Evolutionary conservation across 345 rosid genomes (phyloP).

Genomic region (Xanthoceras sorbifolium): DNA sequence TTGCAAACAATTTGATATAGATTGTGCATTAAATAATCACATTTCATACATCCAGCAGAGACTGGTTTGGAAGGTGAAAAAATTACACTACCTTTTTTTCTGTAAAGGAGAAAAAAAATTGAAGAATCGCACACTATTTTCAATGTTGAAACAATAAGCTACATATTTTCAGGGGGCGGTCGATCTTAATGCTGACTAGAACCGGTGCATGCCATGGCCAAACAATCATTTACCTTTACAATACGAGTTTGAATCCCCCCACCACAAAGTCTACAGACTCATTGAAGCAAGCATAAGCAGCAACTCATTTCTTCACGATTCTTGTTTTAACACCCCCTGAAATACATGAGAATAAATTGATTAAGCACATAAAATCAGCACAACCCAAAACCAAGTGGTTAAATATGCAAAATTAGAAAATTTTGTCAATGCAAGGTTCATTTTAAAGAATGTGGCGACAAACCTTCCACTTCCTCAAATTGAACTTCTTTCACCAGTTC

Average conservation of each 20-base stretch:
- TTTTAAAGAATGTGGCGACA: neutral
- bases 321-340: slow-evolving; percentile 83
- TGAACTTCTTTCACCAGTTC: slow-evolving; percentile 81
- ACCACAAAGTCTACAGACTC: slow-evolving; percentile 25
- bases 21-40: neutral
- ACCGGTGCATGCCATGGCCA: neutral
- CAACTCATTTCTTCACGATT: slow-evolving; percentile 53
- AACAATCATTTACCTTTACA: slow-evolving; percentile 32
- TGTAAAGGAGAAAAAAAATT: neutral
- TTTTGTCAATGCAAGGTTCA: neutral
- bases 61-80: slow-evolving; percentile 5
- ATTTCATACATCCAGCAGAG: slow-evolving; percentile 18
- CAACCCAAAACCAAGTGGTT: neutral
- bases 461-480: slow-evolving; percentile 82
- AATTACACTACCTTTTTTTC: slow-evolving; percentile 2
- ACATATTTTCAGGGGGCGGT: slow-evolving; percentile 8
- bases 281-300: slow-evolving; percentile 13
- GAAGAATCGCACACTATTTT: neutral
- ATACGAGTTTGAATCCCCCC: slow-evolving; percentile 16
- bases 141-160: slow-evolving; percentile 2
- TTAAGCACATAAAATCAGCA: slow-evolving; percentile 24
- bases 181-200: neutral
- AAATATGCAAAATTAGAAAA: neutral
- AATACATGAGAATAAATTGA: slow-evolving; percentile 14
- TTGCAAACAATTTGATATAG: neutral